These are phyloP conservation scores for Ananas comosus DNA, from an alignment of 176 grass and related monocot genomes.

Conservation along the genomic window DNA sequence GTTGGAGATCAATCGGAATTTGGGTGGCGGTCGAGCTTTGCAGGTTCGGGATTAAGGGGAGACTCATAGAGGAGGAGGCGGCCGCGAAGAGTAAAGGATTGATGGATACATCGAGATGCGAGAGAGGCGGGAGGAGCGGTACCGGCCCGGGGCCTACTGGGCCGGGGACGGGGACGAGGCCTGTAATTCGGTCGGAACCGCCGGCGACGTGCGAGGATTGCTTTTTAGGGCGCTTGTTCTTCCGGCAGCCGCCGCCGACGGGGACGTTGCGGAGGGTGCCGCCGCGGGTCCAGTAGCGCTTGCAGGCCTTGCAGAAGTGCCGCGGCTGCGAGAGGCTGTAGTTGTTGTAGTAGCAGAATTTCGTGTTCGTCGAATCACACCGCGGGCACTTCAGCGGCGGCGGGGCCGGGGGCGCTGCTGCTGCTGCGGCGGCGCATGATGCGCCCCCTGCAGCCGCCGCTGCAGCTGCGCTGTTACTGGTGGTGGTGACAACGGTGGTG, in stretches of 20 bases:
- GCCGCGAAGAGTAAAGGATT: background rate
- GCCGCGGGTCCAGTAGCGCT: conserved; percentile 97
- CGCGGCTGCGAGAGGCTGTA: conserved; percentile 94
- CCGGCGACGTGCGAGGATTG: conserved; percentile 2
- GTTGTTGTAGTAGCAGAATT: conserved; percentile 99
- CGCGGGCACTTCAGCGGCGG: conserved; percentile 64
- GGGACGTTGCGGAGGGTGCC: conserved; percentile 95
- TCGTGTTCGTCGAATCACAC: conserved; percentile 96
- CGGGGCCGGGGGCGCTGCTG: conserved; percentile 32
- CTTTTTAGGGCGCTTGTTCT: conserved; percentile 60
- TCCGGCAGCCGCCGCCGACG: conserved; percentile 89
- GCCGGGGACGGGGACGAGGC: conserved; percentile 11
- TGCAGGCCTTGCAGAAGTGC: conserved; percentile 99
- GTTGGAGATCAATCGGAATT: background rate
- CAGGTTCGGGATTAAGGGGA: background rate
- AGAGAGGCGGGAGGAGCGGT: background rate
- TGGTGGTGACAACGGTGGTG: conserved; percentile 14
- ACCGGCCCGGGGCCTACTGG: conserved; percentile 1
- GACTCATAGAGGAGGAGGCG: background rate
- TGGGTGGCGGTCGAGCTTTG: too few relatives aligned
- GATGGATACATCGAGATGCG: background rate
- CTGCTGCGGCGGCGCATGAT: conserved; percentile 12
- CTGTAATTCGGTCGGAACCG: conserved; percentile 11
- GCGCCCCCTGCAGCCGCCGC: conserved; percentile 2
- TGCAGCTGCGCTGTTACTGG: conserved; percentile 19